These are phyloP conservation scores for Lasiosphaeriaceae sp. DNA, from an alignment of 495 filamentous ascomycete species.

Conservation along the genomic window DNA sequence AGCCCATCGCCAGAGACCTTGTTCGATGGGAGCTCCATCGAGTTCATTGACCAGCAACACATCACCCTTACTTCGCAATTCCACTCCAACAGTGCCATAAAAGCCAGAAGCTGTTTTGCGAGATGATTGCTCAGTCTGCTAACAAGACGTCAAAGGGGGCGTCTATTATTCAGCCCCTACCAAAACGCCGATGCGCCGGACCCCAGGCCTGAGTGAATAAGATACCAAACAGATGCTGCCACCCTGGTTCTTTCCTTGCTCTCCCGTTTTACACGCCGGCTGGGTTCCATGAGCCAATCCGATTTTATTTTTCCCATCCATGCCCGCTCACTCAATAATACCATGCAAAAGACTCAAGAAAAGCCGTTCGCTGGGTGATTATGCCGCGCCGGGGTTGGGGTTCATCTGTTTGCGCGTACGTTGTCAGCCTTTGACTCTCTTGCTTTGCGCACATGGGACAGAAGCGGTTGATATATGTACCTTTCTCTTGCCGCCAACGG, in stretches of 20 bases:
- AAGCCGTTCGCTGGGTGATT: conserved; percentile 9
- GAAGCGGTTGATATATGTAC: conserved; percentile 36
- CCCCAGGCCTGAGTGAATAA: conserved; percentile 3
- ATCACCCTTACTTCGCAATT: no score
- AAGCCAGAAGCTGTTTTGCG: not conserved
- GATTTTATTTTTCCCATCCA: not conserved
- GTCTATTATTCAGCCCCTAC: not conserved
- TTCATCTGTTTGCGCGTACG: conserved; percentile 40
- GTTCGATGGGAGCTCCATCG: no score
- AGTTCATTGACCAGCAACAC: not conserved
- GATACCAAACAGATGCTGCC: conserved; percentile 1
- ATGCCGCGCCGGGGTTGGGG: conserved; percentile 41
- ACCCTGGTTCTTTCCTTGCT: not conserved
- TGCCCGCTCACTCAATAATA: not conserved
- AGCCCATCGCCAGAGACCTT: no score
- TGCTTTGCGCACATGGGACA: not conserved
- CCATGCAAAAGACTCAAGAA: conserved; percentile 2
- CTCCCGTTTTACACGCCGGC: not conserved
- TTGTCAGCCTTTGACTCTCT: not conserved
- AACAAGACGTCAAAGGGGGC: conserved; percentile 1
- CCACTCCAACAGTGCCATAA: no score
- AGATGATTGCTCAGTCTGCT: not conserved
- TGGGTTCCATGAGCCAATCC: no score
- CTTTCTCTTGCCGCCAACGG: conserved; percentile 96
- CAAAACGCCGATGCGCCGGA: conserved; percentile 8